Base-by-base conservation (phyloP, 805 yeast genomes). In the Candida schatavii region DNA sequence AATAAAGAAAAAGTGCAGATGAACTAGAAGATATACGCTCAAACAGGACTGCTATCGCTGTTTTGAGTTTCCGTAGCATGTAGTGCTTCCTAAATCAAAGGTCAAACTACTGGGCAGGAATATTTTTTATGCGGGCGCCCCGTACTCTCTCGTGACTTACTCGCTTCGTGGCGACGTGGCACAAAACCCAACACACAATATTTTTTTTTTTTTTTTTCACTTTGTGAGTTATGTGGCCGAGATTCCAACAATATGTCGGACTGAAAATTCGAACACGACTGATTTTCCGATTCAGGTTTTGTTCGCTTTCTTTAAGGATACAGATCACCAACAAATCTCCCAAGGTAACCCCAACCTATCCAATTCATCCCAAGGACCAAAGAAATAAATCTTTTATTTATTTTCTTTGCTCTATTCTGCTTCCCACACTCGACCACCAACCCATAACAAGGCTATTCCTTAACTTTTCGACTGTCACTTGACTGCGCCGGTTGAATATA, bases 141-240 rank as follows among this genome's bases (percentile, higher is more conserved):
- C n/a, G n/a, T n/a, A n/a, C n/a, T n/a, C n/a, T n/a, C n/a, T n/a
- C n/a, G n/a, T n/a, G n/a, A n/a, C n/a, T n/a, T n/a, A n/a, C n/a
- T n/a, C n/a, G 11, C 4, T 35, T 17, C 31, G 15, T 15, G 31
- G n/a, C 30, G 39, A 36, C 39, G 39, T 36, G 39, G 39, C 39
- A 36, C 39, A 36, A 36, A 36, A 36, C 39, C 39, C 15, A 7
- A 20, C 21, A 17, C 5, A 15, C 35, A 18, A 29, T 29, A 15
- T 14, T 6, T 15, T 18, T 14, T 9, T 13, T 25, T 29, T 29
- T 36, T 36, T 36, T 36, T n/a, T n/a, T n/a, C n/a, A n/a, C n/a
- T n/a, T n/a, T n/a, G n/a, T n/a, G n/a, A n/a, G n/a, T n/a, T n/a
- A n/a, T n/a, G n/a, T n/a, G n/a, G n/a, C n/a, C n/a, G n/a, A n/a